Conservation (phyloP, 148 eudicot genomes). For the Rhododendron ferrugineum region DNA sequence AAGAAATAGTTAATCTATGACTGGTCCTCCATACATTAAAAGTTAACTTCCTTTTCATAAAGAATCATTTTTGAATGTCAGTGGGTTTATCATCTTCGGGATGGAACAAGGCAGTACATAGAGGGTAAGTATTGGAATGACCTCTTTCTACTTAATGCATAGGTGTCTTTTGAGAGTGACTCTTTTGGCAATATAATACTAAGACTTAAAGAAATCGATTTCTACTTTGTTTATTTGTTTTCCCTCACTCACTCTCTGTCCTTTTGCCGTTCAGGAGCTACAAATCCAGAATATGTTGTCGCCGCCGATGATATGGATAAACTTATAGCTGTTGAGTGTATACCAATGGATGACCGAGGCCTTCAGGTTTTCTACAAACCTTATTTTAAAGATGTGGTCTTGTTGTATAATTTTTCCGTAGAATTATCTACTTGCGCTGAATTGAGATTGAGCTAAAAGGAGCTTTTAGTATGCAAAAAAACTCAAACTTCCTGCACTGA, state of each 20-base stretch:
- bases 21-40: neutral
- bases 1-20: neutral
- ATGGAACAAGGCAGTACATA: constrained; percentile 88
- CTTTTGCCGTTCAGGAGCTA: constrained; percentile 57
- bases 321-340: constrained; percentile 92
- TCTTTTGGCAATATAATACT: neutral
- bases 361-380: constrained; percentile 49
- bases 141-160: neutral
- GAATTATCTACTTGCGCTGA: neutral
- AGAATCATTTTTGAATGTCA: constrained; percentile 20
- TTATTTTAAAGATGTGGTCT: neutral
- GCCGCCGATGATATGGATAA: constrained; percentile 96
- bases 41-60: constrained; percentile 10
- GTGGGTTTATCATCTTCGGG: constrained; percentile 99
- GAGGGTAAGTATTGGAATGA: constrained; percentile 49
- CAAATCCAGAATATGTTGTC: constrained; percentile 94
- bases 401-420: neutral
- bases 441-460: neutral
- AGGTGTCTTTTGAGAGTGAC: neutral
- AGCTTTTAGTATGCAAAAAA: neutral
- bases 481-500: neutral
- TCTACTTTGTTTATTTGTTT: neutral
- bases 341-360: constrained; percentile 97
- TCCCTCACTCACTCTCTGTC: neutral
- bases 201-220: neutral